phyloP scores from a whole-genome alignment of 1,284 basidiomycete species.

The Fistulina hepatica region DNA sequence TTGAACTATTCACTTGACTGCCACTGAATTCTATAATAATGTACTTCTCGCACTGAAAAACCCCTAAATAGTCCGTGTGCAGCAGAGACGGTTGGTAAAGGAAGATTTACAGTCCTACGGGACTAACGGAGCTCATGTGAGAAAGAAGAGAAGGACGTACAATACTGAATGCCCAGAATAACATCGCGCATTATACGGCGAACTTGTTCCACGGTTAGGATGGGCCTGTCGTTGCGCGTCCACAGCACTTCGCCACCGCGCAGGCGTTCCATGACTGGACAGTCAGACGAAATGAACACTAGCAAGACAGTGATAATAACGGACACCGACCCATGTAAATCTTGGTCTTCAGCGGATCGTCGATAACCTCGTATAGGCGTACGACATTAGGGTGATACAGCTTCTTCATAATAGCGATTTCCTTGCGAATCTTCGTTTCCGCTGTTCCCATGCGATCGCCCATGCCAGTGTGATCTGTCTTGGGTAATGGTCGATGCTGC shows the following conservation, averaged over 20 bases:
- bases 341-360: slow-evolving; percentile 82
- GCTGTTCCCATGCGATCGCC: slow-evolving; percentile 57
- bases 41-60: too few species aligned
- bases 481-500: slow-evolving; percentile 4
- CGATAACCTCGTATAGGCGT: slow-evolving; percentile 87
- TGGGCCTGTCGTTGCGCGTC: slow-evolving; percentile 61
- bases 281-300: too few species aligned
- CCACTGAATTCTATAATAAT: too few species aligned
- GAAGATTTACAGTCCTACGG: too few species aligned
- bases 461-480: slow-evolving; percentile 39
- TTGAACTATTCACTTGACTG: too few species aligned
- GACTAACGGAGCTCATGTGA: slow-evolving; percentile 7
- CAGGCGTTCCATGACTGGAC: slow-evolving; percentile 88
- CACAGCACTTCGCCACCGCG: slow-evolving; percentile 91
- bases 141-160: too few species aligned
- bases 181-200: slow-evolving; percentile 86
- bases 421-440: slow-evolving; percentile 74
- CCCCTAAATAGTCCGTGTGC: too few species aligned
- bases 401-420: slow-evolving; percentile 99
- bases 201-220: slow-evolving; percentile 75
- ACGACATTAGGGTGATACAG: slow-evolving; percentile 89
- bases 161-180: slow-evolving; percentile 86
- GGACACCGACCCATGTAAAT: slow-evolving; percentile 82
- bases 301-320: slow-evolving; percentile 7
- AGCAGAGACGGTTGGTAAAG: too few species aligned